Base-by-base conservation (phyloP, 305 asterid genomes). In the Withania somnifera region DNA sequence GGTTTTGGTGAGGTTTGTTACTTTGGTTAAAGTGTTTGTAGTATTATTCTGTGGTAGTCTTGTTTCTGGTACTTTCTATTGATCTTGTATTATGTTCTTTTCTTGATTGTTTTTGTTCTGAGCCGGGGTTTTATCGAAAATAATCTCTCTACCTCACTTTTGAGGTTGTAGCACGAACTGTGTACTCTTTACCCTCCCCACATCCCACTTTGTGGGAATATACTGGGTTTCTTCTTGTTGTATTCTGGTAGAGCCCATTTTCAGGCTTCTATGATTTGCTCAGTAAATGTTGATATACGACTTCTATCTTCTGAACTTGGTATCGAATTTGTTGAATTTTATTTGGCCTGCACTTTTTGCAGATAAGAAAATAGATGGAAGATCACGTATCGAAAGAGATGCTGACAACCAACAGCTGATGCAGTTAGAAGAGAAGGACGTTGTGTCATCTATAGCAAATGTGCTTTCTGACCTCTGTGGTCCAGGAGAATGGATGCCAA, bases 401-500 rank as follows among this genome's bases (percentile, higher is more conserved):
- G 89, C 94, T 67, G 96, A 97, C 86, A 91, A 91, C 85, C 93
- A 92, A 83, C 97, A 94, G 89, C 93, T 92, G 51, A 91, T 92
- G 85, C 92, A 79, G 88, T 85, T 91, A 83, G 98, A 97, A 81
- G 99, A 97, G 86, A 92, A 91, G 88, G 98, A 97, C 80, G 98
- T 93, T n/a, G 98, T 94, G 67, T 91, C 98, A 73, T 93, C 97
- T 24, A 98, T 97, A 61, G 99, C 98, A 1, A 93, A 91, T 19
- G 94, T 94, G 77, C 87, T 94, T 69, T 94, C 98, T 80, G 99
- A 94, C 88, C 87, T 91, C 75, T 97, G 98, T 60, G 98, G 98
- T 78, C 98, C 97, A 58, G 97, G 98, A 77, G 98, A 97, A 61
- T 92, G 97, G 97, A 94, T 97, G 99, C 88, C 98, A 13, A 91